phyloP scores from a whole-genome alignment of 179 eudicot genomes.

The Actinidia arguta region DNA sequence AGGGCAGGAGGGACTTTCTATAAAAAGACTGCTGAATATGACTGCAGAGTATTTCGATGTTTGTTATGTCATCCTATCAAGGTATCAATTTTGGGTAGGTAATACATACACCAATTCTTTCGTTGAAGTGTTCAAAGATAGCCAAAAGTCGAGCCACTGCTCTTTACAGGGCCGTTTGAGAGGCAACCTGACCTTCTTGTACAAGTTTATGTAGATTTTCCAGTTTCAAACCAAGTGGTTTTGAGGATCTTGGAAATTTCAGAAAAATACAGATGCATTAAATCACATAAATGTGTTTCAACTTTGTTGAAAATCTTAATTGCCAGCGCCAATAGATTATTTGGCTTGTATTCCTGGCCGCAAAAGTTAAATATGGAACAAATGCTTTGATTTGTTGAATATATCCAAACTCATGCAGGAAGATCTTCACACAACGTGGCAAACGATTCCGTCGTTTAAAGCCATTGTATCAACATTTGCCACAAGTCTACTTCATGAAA shows the following conservation, averaged over 20 bases:
- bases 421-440: neutral
- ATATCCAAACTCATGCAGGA: neutral
- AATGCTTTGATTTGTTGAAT: neutral
- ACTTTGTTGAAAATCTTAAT: neutral
- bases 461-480: neutral
- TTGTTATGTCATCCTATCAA: neutral
- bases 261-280: neutral
- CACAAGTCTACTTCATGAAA: neutral
- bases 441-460: neutral
- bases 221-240: neutral
- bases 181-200: neutral
- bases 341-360: neutral
- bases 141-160: neutral
- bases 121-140: neutral
- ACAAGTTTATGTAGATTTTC: neutral
- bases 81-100: neutral
- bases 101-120: neutral
- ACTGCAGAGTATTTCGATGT: neutral
- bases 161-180: neutral
- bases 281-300: slow-evolving; percentile 1
- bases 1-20: neutral
- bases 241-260: slow-evolving; percentile 2
- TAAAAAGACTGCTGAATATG: neutral
- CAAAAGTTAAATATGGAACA: neutral
- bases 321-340: neutral